Conservation (phyloP, 75 land plant species). For the Pinus taeda region DNA sequence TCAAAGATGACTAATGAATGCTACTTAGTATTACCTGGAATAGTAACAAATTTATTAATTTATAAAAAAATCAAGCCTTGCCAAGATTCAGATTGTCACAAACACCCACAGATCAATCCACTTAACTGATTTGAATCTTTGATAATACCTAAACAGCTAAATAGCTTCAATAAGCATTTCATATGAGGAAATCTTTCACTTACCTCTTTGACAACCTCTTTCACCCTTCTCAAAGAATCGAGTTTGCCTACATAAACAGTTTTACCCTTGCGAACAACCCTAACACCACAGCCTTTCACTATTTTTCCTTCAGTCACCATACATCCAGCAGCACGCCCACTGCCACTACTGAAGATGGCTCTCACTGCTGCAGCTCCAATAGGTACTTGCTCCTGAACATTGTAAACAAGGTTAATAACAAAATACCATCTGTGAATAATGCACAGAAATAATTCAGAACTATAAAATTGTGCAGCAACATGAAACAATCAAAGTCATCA, state of each 20-base stretch:
- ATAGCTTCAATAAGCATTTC: background rate
- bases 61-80: background rate
- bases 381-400: constrained; percentile 76
- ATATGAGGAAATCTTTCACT: background rate
- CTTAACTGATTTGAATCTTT: background rate
- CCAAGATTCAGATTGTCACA: background rate
- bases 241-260: constrained; percentile 59
- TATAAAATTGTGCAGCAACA: too few species aligned
- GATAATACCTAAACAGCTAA: background rate
- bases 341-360: constrained; percentile 92
- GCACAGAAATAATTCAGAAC: too few species aligned
- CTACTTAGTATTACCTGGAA: background rate
- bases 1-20: background rate
- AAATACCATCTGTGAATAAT: too few species aligned
- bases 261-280: constrained; percentile 56
- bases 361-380: constrained; percentile 90
- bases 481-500: background rate
- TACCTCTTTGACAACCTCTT: constrained; percentile 97
- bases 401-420: constrained; percentile 2
- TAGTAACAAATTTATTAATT: background rate
- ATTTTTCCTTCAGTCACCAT: constrained; percentile 96
- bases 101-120: background rate
- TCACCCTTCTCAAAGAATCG: constrained; percentile 81
- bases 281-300: constrained; percentile 80
- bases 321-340: constrained; percentile 95